Conservation (phyloP, 352 stramenopile species). For the Phytophthora pluvialis region DNA sequence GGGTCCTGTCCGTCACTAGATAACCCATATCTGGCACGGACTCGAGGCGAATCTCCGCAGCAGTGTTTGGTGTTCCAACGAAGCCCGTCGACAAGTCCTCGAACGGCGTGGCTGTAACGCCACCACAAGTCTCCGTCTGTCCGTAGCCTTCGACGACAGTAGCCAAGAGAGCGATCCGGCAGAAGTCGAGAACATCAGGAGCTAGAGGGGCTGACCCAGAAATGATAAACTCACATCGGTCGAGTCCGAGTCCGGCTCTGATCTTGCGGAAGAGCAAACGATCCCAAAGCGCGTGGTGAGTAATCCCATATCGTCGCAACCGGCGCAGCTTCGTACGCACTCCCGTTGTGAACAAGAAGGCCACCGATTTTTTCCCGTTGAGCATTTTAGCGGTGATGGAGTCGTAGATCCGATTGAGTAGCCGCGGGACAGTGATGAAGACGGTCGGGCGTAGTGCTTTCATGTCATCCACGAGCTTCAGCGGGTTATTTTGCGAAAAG, state of each 20-base stretch:
- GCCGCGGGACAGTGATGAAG: slow-evolving; percentile 93
- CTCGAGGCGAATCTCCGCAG: slow-evolving; percentile 92
- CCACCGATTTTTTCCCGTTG: slow-evolving; percentile 52
- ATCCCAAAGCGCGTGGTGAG: slow-evolving; percentile 90
- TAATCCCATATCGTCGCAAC: slow-evolving; percentile 68
- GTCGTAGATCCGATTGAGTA: slow-evolving; percentile 98
- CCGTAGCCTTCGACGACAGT: slow-evolving; percentile 95
- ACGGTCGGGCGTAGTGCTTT: slow-evolving; percentile 91
- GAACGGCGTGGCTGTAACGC: slow-evolving; percentile 64
- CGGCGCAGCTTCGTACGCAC: slow-evolving; percentile 52
- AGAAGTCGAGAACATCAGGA: slow-evolving; percentile 94
- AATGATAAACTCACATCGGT: slow-evolving; percentile 89
- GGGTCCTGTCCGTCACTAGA: slow-evolving; percentile 72
- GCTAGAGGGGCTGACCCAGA: slow-evolving; percentile 94
- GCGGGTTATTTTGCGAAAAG: slow-evolving; percentile 93
- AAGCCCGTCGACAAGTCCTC: slow-evolving; percentile 73
- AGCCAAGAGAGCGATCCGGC: slow-evolving; percentile 90
- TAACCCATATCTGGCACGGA: slow-evolving; percentile 99
- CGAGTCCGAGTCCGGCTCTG: slow-evolving; percentile 88
- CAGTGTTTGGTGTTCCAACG: slow-evolving; percentile 91
- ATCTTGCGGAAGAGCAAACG: slow-evolving; percentile 95
- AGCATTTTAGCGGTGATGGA: slow-evolving; percentile 84
- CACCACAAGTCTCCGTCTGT: slow-evolving; percentile 95
- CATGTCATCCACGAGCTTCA: slow-evolving; percentile 93
- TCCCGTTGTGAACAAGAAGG: slow-evolving; percentile 92